A percentile compares a stretch with the other conserved stretches of the same genome.
Evolutionary conservation across 305 asterid species (phyloP).

Genomic region (Euphrasia arctica): DNA sequence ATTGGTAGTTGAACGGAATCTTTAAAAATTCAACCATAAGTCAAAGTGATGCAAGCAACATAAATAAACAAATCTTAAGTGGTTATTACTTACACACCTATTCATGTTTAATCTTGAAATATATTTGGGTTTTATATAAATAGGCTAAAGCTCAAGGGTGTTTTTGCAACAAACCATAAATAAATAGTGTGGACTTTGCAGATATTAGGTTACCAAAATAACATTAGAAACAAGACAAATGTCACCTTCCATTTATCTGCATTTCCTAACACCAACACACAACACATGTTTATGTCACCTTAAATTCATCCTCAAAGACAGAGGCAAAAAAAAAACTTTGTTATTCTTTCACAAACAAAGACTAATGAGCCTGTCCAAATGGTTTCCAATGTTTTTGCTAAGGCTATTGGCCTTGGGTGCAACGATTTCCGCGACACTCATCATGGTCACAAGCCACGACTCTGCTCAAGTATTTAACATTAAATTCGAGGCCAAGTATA

Average conservation of each 20-base stretch:
- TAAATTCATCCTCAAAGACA: not conserved
- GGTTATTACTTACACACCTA: too few relatives aligned
- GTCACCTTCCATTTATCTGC: slow-evolving; percentile 54
- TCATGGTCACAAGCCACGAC: slow-evolving; percentile 72
- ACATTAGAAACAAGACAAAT: slow-evolving; percentile 22
- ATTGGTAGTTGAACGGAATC: too few relatives aligned
- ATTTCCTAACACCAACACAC: slow-evolving; percentile 47
- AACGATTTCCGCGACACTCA: slow-evolving; percentile 41
- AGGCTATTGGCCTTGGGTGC: slow-evolving; percentile 79
- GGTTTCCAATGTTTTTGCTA: slow-evolving; percentile 47
- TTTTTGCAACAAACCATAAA: too few relatives aligned
- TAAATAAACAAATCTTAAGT: too few relatives aligned
- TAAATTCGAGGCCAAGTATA: slow-evolving; percentile 71
- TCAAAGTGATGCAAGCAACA: too few relatives aligned
- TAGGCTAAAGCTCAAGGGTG: too few relatives aligned
- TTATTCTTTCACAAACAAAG: not conserved
- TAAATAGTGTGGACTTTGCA: too few relatives aligned
- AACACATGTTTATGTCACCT: slow-evolving; percentile 15
- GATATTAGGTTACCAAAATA: slow-evolving; percentile 71
- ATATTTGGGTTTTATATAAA: too few relatives aligned
- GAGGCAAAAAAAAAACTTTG: too few relatives aligned
- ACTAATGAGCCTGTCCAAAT: slow-evolving; percentile 44
- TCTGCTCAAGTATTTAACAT: slow-evolving; percentile 54
- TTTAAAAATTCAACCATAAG: too few relatives aligned
- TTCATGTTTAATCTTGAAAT: too few relatives aligned